These are phyloP conservation scores for Boletus rubroflammeus DNA, from an alignment of 768 basidiomycete species.

Conservation along the genomic window DNA sequence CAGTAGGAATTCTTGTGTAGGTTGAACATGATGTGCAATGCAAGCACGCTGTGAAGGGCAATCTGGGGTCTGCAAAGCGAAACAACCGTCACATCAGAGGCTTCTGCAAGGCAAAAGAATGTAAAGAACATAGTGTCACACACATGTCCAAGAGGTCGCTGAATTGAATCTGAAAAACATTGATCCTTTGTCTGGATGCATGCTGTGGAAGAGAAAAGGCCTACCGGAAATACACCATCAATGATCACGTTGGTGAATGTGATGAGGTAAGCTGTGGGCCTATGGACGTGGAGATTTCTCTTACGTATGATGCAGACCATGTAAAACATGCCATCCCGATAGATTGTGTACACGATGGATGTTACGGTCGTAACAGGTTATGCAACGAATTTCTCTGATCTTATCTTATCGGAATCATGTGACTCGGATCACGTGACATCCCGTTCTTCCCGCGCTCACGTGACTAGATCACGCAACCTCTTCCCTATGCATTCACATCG, in stretches of 20 bases:
- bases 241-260: constrained; percentile 10
- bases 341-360: constrained; percentile 5
- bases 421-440: too few species aligned
- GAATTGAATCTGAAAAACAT: neutral
- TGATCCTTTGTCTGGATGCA: neutral
- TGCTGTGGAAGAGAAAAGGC: neutral
- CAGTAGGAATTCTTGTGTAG: too few species aligned
- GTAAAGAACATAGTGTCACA: neutral
- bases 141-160: constrained; percentile 3
- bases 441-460: too few species aligned
- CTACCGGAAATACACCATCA: constrained; percentile 9
- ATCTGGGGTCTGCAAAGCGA: constrained; percentile 4
- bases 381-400: too few species aligned
- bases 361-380: too few species aligned
- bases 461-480: too few species aligned
- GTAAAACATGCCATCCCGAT: constrained; percentile 17
- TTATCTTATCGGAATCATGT: too few species aligned
- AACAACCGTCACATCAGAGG: neutral
- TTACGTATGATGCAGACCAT: constrained; percentile 15
- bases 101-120: neutral
- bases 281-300: neutral
- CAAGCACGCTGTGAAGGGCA: neutral
- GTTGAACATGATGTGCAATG: constrained; percentile 15
- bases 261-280: constrained; percentile 1
- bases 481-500: too few species aligned